Percentiles rank a stretch among this genome's conserved stretches.
phyloP scores from a whole-genome alignment of 352 stramenopile genomes.

The Phytophthora citrophthora region DNA sequence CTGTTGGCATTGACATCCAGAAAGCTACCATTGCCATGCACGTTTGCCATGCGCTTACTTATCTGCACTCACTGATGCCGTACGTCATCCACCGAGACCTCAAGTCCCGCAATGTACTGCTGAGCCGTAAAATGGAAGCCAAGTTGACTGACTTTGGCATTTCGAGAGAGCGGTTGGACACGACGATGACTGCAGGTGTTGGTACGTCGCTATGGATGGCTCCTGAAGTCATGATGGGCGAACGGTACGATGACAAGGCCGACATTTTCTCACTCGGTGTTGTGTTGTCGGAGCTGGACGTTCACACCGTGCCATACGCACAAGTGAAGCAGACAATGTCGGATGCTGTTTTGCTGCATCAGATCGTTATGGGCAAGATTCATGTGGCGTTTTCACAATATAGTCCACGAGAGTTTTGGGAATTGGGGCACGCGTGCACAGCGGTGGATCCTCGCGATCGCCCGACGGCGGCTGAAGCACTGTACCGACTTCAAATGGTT shows the following conservation, averaged over 20 bases:
- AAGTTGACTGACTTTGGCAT: constrained; percentile 66
- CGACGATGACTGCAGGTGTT: constrained; percentile 16
- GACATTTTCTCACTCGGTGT: constrained; percentile 23
- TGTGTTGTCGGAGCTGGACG: constrained; percentile 15
- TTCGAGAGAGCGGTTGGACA: constrained; percentile 31
- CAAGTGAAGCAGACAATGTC: constrained; percentile 10
- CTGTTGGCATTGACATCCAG: constrained; percentile 20
- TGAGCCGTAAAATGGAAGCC: constrained; percentile 25
- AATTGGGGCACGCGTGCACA: constrained; percentile 6
- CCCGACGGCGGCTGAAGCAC: constrained; percentile 12
- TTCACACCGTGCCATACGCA: constrained; percentile 12
- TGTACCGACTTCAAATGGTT: constrained; percentile 14
- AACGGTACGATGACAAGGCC: constrained; percentile 15
- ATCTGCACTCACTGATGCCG: constrained; percentile 15
- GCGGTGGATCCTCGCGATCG: constrained; percentile 9
- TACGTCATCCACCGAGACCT: constrained; percentile 14
- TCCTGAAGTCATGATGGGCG: constrained; percentile 20
- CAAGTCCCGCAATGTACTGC: constrained; percentile 15
- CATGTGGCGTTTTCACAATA: constrained; percentile 14
- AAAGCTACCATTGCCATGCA: constrained; percentile 24
- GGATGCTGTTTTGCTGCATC: constrained; percentile 14
- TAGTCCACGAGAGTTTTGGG: constrained; percentile 7
- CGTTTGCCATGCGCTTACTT: constrained; percentile 24
- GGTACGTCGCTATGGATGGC: constrained; percentile 20
- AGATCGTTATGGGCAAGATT: background rate